Conservation (phyloP, 768 basidiomycete genomes). For the Tremella mesenterica region DNA sequence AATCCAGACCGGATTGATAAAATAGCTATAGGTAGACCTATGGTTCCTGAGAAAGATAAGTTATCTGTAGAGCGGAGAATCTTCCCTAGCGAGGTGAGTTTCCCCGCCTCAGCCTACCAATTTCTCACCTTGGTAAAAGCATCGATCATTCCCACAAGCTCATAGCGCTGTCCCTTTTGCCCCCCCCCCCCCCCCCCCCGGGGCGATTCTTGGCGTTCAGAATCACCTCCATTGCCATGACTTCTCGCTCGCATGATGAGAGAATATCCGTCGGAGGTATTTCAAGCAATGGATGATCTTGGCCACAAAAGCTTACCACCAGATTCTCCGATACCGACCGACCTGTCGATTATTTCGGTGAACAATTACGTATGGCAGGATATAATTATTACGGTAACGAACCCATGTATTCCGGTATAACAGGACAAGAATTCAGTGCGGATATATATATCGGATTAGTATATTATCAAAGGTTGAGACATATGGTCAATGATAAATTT, state of each 20-base stretch:
- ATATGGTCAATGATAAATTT: constrained; percentile 99
- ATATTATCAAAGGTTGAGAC: constrained; percentile 94
- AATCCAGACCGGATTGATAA: constrained; percentile 85
- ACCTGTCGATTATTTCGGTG: constrained; percentile 95
- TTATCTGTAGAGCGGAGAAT: constrained; percentile 64
- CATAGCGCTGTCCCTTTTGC: neutral
- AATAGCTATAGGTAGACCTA: constrained; percentile 71
- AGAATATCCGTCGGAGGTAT: neutral
- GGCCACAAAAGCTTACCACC: no score
- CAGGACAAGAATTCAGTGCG: constrained; percentile 94
- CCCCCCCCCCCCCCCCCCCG: neutral
- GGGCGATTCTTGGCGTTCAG: neutral
- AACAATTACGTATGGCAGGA: constrained; percentile 83
- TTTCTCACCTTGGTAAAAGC: neutral
- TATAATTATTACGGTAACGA: constrained; percentile 99
- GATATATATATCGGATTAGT: constrained; percentile 98
- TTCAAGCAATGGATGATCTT: neutral
- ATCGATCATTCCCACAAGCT: neutral
- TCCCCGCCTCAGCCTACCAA: neutral
- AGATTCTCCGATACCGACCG: constrained; percentile 94
- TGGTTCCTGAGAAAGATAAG: constrained; percentile 75
- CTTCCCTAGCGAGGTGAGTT: constrained; percentile 73
- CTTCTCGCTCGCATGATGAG: neutral
- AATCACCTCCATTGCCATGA: neutral
- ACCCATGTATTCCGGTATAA: constrained; percentile 99